Evolutionary conservation across 768 basidiomycete species (phyloP).

Genomic region (Nevesoporus exiguus): DNA sequence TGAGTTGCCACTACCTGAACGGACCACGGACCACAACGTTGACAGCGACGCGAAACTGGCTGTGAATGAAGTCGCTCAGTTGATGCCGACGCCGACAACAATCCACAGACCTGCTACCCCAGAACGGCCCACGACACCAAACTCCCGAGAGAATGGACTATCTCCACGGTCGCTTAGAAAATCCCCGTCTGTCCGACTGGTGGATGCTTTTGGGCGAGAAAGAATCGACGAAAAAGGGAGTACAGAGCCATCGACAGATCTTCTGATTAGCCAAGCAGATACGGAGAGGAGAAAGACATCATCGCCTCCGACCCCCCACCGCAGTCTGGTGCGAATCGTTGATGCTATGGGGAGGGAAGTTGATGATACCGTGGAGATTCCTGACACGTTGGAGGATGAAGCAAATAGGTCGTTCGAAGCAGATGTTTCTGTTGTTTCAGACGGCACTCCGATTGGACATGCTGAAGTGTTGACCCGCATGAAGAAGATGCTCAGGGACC

Average conservation of each 20-base stretch:
- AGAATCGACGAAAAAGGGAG: slow-evolving; percentile 19
- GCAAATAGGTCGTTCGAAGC: slow-evolving; percentile 18
- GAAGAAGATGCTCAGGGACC: slow-evolving; percentile 52
- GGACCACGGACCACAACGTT: background rate
- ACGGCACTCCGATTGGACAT: slow-evolving; percentile 31
- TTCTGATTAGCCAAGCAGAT: slow-evolving; percentile 17
- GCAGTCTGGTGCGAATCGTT: slow-evolving; percentile 52
- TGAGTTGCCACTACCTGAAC: slow-evolving; percentile 14
- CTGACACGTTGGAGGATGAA: slow-evolving; percentile 25
- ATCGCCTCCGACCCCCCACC: slow-evolving; percentile 23
- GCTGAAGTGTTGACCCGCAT: slow-evolving; percentile 56
- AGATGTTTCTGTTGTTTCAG: slow-evolving; percentile 21
- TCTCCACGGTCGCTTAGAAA: slow-evolving; percentile 40
- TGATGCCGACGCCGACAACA: background rate
- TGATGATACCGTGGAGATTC: slow-evolving; percentile 34
- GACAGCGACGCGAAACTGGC: slow-evolving; percentile 4
- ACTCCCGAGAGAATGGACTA: slow-evolving; percentile 22
- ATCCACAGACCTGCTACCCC: slow-evolving; percentile 18
- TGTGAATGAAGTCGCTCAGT: slow-evolving; percentile 3
- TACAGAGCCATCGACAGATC: background rate
- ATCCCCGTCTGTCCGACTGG: slow-evolving; percentile 54
- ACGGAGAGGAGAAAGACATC: slow-evolving; percentile 11
- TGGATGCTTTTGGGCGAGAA: slow-evolving; percentile 70
- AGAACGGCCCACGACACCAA: slow-evolving; percentile 24
- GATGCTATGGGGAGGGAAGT: slow-evolving; percentile 70